Conservation (phyloP, 2,329 filamentous ascomycete genomes). For the Pyrenophora teres region DNA sequence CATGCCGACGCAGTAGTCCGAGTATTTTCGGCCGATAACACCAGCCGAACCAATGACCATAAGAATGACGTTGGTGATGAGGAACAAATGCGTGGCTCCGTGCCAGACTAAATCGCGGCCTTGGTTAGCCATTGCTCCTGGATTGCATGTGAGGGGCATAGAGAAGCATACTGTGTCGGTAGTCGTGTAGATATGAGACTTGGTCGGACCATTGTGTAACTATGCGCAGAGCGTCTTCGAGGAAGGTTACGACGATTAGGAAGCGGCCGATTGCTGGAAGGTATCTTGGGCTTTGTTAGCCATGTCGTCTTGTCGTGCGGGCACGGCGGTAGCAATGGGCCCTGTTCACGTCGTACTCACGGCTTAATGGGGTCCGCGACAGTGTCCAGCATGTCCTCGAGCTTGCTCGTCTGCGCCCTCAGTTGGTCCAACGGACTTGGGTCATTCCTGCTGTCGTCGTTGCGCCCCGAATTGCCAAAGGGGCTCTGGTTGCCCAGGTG, state of each 20-base stretch:
- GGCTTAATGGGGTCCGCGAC: conserved; percentile 91
- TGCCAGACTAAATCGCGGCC: conserved; percentile 67
- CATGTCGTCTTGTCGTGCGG: conserved; percentile 3
- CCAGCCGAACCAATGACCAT: conserved; percentile 83
- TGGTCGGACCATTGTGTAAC: conserved; percentile 98
- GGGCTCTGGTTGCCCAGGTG: conserved; percentile 77
- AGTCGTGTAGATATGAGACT: conserved; percentile 88
- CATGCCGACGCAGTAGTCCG: conserved; percentile 88
- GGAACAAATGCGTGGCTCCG: conserved; percentile 90
- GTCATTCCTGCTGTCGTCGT: conserved; percentile 65
- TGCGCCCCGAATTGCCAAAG: conserved; percentile 66
- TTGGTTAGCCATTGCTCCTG: conserved; percentile 25
- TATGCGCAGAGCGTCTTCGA: conserved; percentile 95
- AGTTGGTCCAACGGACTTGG: conserved; percentile 84
- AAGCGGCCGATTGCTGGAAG: conserved; percentile 95
- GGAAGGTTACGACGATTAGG: conserved; percentile 96
- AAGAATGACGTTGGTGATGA: conserved; percentile 84
- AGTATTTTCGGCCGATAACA: conserved; percentile 90
- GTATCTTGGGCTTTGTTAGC: conserved; percentile 64
- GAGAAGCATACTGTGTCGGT: conserved; percentile 75
- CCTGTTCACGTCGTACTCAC: conserved; percentile 61
- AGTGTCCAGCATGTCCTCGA: conserved; percentile 90
- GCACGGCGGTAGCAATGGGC: conserved; percentile 1
- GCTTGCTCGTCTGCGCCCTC: conserved; percentile 94
- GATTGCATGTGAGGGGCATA: background rate